phyloP scores from a whole-genome alignment of 306 rosid genomes.

The Dalbergia cultrata region DNA sequence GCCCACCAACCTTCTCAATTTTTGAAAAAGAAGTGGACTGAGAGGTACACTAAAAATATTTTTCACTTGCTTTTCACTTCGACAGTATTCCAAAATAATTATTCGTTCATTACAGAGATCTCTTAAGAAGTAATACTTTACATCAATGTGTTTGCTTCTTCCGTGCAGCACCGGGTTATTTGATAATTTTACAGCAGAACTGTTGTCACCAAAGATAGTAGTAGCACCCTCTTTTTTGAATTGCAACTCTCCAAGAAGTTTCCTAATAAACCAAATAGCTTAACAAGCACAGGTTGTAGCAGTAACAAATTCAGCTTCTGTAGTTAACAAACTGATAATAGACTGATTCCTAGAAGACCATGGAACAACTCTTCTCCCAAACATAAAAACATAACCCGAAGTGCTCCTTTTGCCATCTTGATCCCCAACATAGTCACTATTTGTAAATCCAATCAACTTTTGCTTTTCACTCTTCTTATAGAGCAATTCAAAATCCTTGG shows the following conservation, averaged over 20 bases:
- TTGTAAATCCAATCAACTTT: background rate
- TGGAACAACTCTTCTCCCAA: background rate
- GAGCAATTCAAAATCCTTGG: background rate
- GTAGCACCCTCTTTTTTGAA: background rate
- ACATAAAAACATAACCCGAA: background rate
- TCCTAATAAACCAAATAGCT: background rate
- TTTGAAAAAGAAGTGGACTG: too few species aligned
- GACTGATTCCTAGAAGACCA: background rate
- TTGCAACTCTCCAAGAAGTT: background rate
- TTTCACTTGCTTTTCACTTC: background rate
- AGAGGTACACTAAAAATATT: too few species aligned
- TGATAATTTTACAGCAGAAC: background rate
- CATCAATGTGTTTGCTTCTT: background rate
- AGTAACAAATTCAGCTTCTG: too few species aligned
- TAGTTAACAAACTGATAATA: background rate
- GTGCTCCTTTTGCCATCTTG: background rate
- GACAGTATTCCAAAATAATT: background rate
- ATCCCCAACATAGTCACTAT: background rate
- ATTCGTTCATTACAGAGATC: background rate
- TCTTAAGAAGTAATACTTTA: background rate
- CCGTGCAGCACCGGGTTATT: background rate
- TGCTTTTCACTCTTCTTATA: background rate
- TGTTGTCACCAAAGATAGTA: background rate
- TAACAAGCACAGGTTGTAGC: background rate
- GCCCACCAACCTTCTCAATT: too few species aligned